These are phyloP conservation scores for Allantophomopsis cytisporea DNA, from an alignment of 2,329 filamentous ascomycete species.

Conservation along the genomic window DNA sequence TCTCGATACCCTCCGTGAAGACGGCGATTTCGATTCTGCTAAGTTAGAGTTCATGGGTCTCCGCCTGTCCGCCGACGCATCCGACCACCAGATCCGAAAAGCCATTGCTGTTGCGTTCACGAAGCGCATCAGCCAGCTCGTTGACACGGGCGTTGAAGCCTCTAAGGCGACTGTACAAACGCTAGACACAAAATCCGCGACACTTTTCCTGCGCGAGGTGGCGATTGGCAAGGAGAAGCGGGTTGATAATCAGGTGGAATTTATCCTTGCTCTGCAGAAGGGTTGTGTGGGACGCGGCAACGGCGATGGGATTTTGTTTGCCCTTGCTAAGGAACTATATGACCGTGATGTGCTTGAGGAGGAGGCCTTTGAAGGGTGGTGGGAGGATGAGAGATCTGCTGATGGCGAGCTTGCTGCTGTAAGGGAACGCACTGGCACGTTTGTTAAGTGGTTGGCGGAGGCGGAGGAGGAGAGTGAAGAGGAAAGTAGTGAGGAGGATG, in stretches of 20 bases:
- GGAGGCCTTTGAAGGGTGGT: constrained; percentile 82
- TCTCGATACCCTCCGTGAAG: constrained; percentile 69
- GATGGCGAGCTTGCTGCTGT: constrained; percentile 56
- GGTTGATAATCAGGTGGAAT: constrained; percentile 68
- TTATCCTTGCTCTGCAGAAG: constrained; percentile 69
- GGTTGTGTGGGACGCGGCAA: constrained; percentile 56
- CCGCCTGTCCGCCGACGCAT: constrained; percentile 83
- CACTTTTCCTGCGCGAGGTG: constrained; percentile 42
- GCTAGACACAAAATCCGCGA: constrained; percentile 38
- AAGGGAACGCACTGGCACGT: constrained; percentile 57
- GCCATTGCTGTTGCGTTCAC: constrained; percentile 80
- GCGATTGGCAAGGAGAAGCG: constrained; percentile 50
- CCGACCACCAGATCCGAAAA: constrained; percentile 74
- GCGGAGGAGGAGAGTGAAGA: constrained; percentile 61
- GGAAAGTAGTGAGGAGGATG: constrained; percentile 28
- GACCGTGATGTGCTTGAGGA: constrained; percentile 76
- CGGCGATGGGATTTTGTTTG: constrained; percentile 57
- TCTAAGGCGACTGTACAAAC: constrained; percentile 50
- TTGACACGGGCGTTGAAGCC: constrained; percentile 42
- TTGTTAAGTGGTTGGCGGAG: constrained; percentile 77
- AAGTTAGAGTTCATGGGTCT: constrained; percentile 88
- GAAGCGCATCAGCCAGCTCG: constrained; percentile 63
- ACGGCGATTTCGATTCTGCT: constrained; percentile 64
- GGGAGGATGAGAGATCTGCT: constrained; percentile 58
- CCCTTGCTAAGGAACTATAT: constrained; percentile 73